These are phyloP conservation scores for Solanum bulbocastanum DNA, from an alignment of 257 asterid species.

Conservation along the genomic window DNA sequence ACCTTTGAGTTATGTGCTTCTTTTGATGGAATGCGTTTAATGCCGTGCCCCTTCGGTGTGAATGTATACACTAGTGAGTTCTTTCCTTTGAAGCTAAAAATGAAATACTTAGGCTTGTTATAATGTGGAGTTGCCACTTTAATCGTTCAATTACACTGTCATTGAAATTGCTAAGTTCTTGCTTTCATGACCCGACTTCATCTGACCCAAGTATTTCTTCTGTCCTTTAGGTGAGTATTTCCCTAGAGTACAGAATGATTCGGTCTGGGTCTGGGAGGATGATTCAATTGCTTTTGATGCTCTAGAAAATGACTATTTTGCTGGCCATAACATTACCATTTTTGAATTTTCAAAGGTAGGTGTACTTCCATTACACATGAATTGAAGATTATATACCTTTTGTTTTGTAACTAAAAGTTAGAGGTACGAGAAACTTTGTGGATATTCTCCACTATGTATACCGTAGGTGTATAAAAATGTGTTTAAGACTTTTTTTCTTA, in stretches of 20 bases:
- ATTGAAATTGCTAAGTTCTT: background rate
- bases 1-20: constrained; percentile 74
- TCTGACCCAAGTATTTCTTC: background rate
- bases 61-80: constrained; percentile 56
- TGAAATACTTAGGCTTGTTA: background rate
- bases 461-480: background rate
- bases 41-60: constrained; percentile 73
- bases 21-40: constrained; percentile 40
- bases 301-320: constrained; percentile 54
- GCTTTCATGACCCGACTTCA: background rate
- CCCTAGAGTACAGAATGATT: constrained; percentile 52
- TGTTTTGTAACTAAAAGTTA: background rate
- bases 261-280: constrained; percentile 73
- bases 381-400: background rate
- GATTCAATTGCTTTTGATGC: constrained; percentile 66
- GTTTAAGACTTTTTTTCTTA: background rate
- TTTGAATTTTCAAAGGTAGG: constrained; percentile 50
- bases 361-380: background rate
- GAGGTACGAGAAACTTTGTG: background rate
- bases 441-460: background rate
- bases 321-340: constrained; percentile 56
- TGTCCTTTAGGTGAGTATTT: constrained; percentile 58
- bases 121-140: background rate
- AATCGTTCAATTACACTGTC: background rate
- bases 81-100: background rate